Conservation (phyloP, 371 early-diverging fungal genomes). For the Lichtheimia corymbifera region DNA sequence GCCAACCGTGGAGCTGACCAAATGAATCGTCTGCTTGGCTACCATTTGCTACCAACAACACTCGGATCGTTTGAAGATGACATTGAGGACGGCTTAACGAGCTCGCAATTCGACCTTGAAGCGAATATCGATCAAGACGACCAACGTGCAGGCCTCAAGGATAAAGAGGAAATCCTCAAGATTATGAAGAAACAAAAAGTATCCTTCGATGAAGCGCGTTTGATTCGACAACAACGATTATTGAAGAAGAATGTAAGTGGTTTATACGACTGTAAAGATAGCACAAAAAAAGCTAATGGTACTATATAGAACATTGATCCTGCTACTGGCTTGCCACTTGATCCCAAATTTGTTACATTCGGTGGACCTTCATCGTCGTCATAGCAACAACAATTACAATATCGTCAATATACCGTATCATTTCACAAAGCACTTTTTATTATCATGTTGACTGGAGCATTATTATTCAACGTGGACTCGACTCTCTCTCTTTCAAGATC, state of each 20-base stretch:
- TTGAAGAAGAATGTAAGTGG: constrained; percentile 64
- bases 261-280: neutral
- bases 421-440: too few relatives aligned
- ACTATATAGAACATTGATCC: constrained; percentile 70
- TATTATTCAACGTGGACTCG: too few relatives aligned
- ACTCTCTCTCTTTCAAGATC: too few relatives aligned
- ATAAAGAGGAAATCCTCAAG: constrained; percentile 66
- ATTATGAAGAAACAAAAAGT: constrained; percentile 76
- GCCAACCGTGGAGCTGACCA: constrained; percentile 37
- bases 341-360: constrained; percentile 77
- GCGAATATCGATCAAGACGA: constrained; percentile 69
- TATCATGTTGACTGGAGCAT: too few relatives aligned
- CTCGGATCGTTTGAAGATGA: constrained; percentile 59
- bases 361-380: constrained; percentile 20
- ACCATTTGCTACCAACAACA: constrained; percentile 47
- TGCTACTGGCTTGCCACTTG: constrained; percentile 73
- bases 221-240: constrained; percentile 72
- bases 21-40: constrained; percentile 45
- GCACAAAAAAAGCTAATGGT: too few relatives aligned
- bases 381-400: neutral
- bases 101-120: constrained; percentile 71
- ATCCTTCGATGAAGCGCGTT: constrained; percentile 80
- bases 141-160: constrained; percentile 72
- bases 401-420: too few relatives aligned
- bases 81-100: constrained; percentile 73